A percentile compares a stretch with the other conserved stretches of the same genome.
Conservation (phyloP, 257 asterid genomes). For the Linderniella brevidens region DNA sequence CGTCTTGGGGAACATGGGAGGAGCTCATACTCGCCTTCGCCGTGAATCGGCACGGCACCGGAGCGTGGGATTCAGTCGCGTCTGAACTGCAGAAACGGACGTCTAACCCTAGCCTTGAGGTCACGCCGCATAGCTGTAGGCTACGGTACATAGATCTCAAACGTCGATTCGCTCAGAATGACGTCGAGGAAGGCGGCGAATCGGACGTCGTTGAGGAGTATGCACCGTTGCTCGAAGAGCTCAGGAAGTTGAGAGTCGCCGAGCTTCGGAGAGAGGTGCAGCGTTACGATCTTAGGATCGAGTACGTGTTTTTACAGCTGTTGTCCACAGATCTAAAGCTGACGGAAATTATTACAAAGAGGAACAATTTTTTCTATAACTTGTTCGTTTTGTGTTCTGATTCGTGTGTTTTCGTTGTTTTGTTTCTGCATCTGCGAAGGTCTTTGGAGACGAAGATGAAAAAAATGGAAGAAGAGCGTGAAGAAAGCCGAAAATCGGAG, state of each 20-base stretch:
- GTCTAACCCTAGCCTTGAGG: conserved; percentile 18
- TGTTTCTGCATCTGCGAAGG: conserved; percentile 18
- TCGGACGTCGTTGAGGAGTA: conserved; percentile 24
- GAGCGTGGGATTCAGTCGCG: conserved; percentile 56
- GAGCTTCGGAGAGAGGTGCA: conserved; percentile 67
- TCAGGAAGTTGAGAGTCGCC: conserved; percentile 55
- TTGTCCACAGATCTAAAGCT: conserved; percentile 1
- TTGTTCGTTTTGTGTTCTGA: background rate
- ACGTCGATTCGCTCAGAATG: conserved; percentile 25
- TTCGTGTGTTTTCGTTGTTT: conserved; percentile 10
- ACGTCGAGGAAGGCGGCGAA: conserved; percentile 22
- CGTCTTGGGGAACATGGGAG: conserved; percentile 64
- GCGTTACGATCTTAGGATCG: conserved; percentile 80
- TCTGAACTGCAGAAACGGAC: conserved; percentile 44
- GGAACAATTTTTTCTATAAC: conserved; percentile 1
- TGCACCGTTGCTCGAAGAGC: conserved; percentile 49
- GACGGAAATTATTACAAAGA: conserved; percentile 22
- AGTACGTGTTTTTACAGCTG: conserved; percentile 28
- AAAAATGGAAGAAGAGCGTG: conserved; percentile 52
- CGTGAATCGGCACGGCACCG: conserved; percentile 71
- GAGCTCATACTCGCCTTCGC: conserved; percentile 72
- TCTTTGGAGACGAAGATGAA: conserved; percentile 50
- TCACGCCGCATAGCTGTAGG: conserved; percentile 34
- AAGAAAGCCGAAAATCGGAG: conserved; percentile 20
- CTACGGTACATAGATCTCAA: conserved; percentile 35